These are phyloP conservation scores for Plectosphaerella cucumerina DNA, from an alignment of 2,329 filamentous ascomycete species.

Conservation along the genomic window DNA sequence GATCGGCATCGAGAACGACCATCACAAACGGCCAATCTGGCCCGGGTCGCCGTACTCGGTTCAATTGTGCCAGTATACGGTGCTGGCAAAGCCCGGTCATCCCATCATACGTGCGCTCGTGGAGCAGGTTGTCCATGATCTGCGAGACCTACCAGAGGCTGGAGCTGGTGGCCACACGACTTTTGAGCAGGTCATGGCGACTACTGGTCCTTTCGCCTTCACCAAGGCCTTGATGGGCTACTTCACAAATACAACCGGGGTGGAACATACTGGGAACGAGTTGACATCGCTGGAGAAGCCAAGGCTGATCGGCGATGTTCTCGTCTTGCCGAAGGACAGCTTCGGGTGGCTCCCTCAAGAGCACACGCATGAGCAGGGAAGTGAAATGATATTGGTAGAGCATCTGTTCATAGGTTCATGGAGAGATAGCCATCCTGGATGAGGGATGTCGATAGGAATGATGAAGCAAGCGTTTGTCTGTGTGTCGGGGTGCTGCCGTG, in stretches of 20 bases:
- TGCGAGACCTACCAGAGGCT: conserved; percentile 15
- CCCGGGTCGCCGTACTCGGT: conserved; percentile 65
- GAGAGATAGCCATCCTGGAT: conserved; percentile 11
- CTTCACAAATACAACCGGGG: conserved; percentile 18
- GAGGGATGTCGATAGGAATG: not conserved
- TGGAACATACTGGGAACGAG: conserved; percentile 22
- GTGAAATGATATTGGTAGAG: conserved; percentile 13
- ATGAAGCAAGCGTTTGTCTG: no score
- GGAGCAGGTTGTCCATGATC: conserved; percentile 50
- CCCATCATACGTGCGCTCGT: conserved; percentile 64
- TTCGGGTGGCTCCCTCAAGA: conserved; percentile 16
- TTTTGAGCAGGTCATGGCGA: conserved; percentile 25
- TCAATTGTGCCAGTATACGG: conserved; percentile 73
- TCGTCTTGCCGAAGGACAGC: conserved; percentile 24
- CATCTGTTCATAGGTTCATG: conserved; percentile 17
- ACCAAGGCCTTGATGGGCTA: conserved; percentile 25
- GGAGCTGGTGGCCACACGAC: conserved; percentile 11
- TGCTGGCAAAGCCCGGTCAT: conserved; percentile 68
- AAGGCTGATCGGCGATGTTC: conserved; percentile 24
- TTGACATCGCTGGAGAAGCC: conserved; percentile 21
- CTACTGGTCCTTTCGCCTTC: conserved; percentile 25
- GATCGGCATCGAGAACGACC: conserved; percentile 67
- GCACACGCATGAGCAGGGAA: conserved; percentile 6
- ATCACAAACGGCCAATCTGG: conserved; percentile 24
- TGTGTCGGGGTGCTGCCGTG: no score